A percentile compares a stretch with the other conserved stretches of the same genome.
Conservation (phyloP, 768 basidiomycete genomes). For the Pleurotus citrinopileatus region DNA sequence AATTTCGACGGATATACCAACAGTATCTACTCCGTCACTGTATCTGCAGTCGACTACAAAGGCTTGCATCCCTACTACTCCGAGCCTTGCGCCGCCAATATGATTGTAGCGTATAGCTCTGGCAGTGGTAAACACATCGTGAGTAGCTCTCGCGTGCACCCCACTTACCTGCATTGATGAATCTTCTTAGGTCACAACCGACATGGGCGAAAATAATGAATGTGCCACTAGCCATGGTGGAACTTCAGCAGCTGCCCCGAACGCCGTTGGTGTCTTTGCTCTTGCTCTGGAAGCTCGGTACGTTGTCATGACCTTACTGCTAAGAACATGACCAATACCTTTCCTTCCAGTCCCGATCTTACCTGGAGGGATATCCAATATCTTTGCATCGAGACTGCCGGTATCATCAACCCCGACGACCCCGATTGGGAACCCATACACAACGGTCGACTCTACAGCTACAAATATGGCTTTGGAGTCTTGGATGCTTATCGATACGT, state of each 20-base stretch:
- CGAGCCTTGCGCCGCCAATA: slow-evolving; percentile 95
- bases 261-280: slow-evolving; percentile 92
- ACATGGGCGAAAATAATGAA: slow-evolving; percentile 71
- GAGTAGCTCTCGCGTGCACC: slow-evolving; percentile 27
- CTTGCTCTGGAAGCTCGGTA: slow-evolving; percentile 87
- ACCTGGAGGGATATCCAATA: slow-evolving; percentile 97
- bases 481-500: slow-evolving; percentile 84
- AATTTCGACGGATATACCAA: slow-evolving; percentile 99
- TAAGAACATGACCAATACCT: slow-evolving; percentile 8
- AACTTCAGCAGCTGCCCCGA: slow-evolving; percentile 96
- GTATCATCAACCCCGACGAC: slow-evolving; percentile 81
- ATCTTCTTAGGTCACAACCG: slow-evolving; percentile 79
- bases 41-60: slow-evolving; percentile 91
- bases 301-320: slow-evolving; percentile 15
- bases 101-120: slow-evolving; percentile 95
- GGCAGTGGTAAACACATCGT: slow-evolving; percentile 94
- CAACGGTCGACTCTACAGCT: slow-evolving; percentile 60
- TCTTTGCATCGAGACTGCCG: slow-evolving; percentile 74
- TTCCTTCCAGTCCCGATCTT: slow-evolving; percentile 71
- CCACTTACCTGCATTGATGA: slow-evolving; percentile 14
- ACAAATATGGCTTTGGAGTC: slow-evolving; percentile 95
- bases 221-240: slow-evolving; percentile 89
- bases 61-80: slow-evolving; percentile 96
- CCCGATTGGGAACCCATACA: slow-evolving; percentile 92
- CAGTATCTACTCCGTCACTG: slow-evolving; percentile 93